Base-by-base conservation (phyloP, 75 land plant genomes). In the Chamaecyparis obtusa region DNA sequence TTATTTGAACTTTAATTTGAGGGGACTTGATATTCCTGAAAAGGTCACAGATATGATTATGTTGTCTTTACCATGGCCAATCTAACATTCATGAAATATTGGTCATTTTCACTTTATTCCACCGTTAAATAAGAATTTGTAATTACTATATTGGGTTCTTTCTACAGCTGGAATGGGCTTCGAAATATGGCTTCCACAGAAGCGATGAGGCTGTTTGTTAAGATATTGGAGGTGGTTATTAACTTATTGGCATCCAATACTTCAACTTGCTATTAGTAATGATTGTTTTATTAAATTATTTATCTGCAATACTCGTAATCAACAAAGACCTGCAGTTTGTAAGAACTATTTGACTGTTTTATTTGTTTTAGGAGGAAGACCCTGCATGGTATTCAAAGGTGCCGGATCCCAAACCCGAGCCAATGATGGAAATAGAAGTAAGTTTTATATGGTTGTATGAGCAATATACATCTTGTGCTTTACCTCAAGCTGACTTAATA, bases 201-300 rank as follows among this genome's bases (percentile, higher is more conserved):
- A 87, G 99, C 99, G 21, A 98, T 98, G 99, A 93, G 99, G 51
- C 94, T 98, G 4, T 98, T 98, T 93, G 97, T 98, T 44, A 94
- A 96, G 88, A 93, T 98, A 64, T 88, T 98, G 87, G 99, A 96
- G 95, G 99, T 97, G 32, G 1, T 57, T 86, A 64, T 51, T 51
- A 14, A 14, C 13, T 57, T 86, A 64, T 51, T 51, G 1, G 55
- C 13, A 39, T 81, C 83, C 30, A 46, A 81, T 64, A 16, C 56
- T 51, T 32, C n/a, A 56, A 27, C 60, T 75, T 76, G 48, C 46
- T 27, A 19, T 41, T 30, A 88, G 24, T 67, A n/a, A 27, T 44
- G 57, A 54, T 54, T 24, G 56, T 41, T 11, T 51, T 51, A 51
- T 51, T 51, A 51, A 64, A 10, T 74, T 86, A 57, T 64, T 71